A percentile compares a stretch with the other conserved stretches of the same genome.
Conservation (phyloP, 768 basidiomycete species). For the Tricholoma matsutake region DNA sequence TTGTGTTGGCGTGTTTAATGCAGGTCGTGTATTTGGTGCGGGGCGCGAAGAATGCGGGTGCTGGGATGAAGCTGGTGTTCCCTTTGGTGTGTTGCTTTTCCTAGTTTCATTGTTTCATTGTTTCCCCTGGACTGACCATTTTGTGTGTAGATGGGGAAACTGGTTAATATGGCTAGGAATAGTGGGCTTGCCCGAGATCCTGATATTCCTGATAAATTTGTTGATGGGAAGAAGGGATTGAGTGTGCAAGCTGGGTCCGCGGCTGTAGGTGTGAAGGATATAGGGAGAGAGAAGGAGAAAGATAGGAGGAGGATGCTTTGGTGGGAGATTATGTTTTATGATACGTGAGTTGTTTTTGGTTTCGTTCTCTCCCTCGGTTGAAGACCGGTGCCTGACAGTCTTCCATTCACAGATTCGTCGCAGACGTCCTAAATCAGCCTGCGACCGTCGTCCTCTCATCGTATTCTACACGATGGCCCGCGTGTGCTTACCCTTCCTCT, state of each 20-base stretch:
- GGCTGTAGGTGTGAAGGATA: neutral
- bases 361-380: neutral
- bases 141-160: constrained; percentile 54
- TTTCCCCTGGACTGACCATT: constrained; percentile 1
- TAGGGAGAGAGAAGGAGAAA: constrained; percentile 28
- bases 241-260: neutral
- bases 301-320: constrained; percentile 47
- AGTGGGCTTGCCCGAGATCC: constrained; percentile 65
- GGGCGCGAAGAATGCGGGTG: neutral
- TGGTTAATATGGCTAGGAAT: constrained; percentile 61
- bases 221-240: neutral
- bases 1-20: constrained; percentile 54
- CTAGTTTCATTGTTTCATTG: constrained; percentile 10
- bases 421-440: constrained; percentile 64
- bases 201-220: constrained; percentile 35
- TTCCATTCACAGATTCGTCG: constrained; percentile 51
- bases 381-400: neutral
- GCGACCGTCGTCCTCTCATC: constrained; percentile 54
- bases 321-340: constrained; percentile 81
- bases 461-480: constrained; percentile 55
- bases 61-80: constrained; percentile 27
- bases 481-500: constrained; percentile 32
- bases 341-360: constrained; percentile 52
- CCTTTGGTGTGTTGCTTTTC: constrained; percentile 32
- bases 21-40: constrained; percentile 41